Evolutionary conservation across 768 basidiomycete species (phyloP).

Genomic region (Rhodotorula paludigena): DNA sequence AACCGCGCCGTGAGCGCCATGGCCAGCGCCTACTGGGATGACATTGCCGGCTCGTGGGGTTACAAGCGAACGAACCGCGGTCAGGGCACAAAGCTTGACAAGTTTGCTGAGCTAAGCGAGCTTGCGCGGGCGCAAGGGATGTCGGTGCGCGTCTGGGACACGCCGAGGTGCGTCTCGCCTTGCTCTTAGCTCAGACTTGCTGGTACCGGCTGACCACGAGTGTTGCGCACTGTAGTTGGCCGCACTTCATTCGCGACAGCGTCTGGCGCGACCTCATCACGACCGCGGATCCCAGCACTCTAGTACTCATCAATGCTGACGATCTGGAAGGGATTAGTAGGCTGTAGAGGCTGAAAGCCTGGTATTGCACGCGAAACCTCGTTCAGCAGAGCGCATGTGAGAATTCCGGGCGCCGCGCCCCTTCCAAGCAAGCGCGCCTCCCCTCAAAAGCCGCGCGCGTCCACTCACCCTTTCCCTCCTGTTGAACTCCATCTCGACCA

Average conservation of each 20-base stretch:
- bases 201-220: neutral
- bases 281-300: too few relatives aligned
- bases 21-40: conserved; percentile 1
- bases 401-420: too few relatives aligned
- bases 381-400: too few relatives aligned
- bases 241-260: conserved; percentile 8
- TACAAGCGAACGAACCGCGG: neutral
- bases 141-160: conserved; percentile 22
- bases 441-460: too few relatives aligned
- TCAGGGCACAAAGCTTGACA: neutral
- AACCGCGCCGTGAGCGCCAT: neutral
- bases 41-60: neutral
- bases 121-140: conserved; percentile 18
- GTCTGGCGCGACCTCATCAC: too few relatives aligned
- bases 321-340: conserved; percentile 7
- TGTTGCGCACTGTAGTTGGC: conserved; percentile 4
- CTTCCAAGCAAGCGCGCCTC: too few relatives aligned
- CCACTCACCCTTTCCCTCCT: too few relatives aligned
- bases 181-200: neutral
- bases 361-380: too few relatives aligned
- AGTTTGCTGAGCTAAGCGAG: neutral
- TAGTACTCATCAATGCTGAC: conserved; percentile 17
- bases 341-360: too few relatives aligned
- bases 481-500: too few relatives aligned
- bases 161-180: conserved; percentile 4